Percentiles rank a stretch among this genome's conserved stretches.
Conservation (phyloP, 768 basidiomycete species). For the Ramaria sp. region DNA sequence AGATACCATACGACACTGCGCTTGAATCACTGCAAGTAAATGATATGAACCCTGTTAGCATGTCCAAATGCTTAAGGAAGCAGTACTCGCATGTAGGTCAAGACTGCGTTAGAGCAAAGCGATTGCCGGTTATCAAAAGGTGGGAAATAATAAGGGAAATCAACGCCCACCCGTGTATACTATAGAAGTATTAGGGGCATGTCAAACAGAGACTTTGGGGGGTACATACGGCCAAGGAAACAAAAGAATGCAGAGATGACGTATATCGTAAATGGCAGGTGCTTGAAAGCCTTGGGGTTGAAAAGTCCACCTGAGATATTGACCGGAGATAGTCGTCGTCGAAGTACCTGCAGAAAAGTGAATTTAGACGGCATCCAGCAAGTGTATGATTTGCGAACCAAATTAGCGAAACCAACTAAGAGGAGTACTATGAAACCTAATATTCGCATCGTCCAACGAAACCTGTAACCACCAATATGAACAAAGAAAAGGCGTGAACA, state of each 20-base stretch:
- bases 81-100: conserved; percentile 5
- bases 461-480: conserved; percentile 28
- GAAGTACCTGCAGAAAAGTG: conserved; percentile 18
- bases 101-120: background rate
- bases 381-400: conserved; percentile 24
- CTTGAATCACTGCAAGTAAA: conserved; percentile 18
- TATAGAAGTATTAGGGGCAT: background rate
- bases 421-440: conserved; percentile 51
- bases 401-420: conserved; percentile 41
- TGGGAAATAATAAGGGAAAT: background rate
- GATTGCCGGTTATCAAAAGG: background rate
- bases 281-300: conserved; percentile 41
- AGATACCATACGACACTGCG: conserved; percentile 30
- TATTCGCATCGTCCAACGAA: conserved; percentile 67
- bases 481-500: background rate
- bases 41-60: background rate
- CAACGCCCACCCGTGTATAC: conserved; percentile 6
- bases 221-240: conserved; percentile 39
- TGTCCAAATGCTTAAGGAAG: background rate
- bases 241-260: conserved; percentile 41
- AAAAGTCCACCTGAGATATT: conserved; percentile 46
- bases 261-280: conserved; percentile 43
- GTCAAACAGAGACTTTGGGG: background rate
- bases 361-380: background rate
- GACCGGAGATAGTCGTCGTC: conserved; percentile 42